A percentile compares a stretch with the other conserved stretches of the same genome.
phyloP scores from a whole-genome alignment of 2,329 filamentous ascomycete species.

The Neospermospora avenae region DNA sequence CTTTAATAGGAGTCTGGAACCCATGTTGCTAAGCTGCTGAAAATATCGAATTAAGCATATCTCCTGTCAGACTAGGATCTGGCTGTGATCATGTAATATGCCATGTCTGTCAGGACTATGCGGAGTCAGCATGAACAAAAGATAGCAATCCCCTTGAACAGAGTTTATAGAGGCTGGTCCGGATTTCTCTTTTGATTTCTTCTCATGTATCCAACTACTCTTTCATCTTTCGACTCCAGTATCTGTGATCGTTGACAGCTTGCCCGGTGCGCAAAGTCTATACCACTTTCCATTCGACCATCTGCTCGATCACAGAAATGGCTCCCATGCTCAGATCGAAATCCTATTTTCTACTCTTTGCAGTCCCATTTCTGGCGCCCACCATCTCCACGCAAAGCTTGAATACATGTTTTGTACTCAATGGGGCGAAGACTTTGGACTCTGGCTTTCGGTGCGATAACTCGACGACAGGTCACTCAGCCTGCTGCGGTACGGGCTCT shows the following conservation, averaged over 20 bases:
- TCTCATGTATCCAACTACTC: neutral
- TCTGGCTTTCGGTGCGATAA: conserved; percentile 25
- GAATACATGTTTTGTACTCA: conserved; percentile 23
- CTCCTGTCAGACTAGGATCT: neutral
- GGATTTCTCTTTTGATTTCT: no score
- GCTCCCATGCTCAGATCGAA: neutral
- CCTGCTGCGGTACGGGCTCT: conserved; percentile 22
- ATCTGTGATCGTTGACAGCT: neutral
- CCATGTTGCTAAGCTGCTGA: neutral
- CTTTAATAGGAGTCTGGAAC: neutral
- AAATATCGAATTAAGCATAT: neutral
- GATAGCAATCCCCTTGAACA: no score
- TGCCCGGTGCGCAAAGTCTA: neutral
- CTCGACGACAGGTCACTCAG: conserved; percentile 21
- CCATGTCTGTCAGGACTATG: neutral
- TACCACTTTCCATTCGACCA: neutral
- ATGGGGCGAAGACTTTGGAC: conserved; percentile 15
- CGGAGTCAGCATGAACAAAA: neutral
- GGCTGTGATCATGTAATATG: neutral
- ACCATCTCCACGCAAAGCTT: neutral
- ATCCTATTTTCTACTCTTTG: neutral
- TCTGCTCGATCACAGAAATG: neutral
- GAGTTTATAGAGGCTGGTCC: neutral
- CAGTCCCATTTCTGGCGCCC: neutral
- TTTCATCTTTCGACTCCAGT: neutral